Evolutionary conservation across 2,329 filamentous ascomycete genomes (phyloP), one percentile per base, ranked within the genome.

Genomic region (Drechslerella dactyloides): DNA sequence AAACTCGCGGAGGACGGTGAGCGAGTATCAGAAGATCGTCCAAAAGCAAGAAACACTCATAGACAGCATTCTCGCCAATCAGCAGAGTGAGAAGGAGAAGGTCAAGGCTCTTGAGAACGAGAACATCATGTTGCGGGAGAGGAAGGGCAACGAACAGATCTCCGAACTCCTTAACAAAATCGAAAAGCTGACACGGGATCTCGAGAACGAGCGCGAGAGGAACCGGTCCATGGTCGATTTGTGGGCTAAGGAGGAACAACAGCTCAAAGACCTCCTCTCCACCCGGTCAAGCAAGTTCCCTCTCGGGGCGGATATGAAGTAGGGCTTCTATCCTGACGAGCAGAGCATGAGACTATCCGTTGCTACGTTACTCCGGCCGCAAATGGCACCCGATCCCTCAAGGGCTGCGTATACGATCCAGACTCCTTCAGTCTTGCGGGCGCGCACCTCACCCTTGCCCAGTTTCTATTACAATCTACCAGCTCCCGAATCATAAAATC

Each of bases 31-130:
- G 50, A 70, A 64, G 46, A 70, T 70, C 27, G 66, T 70, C 7
- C 66, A 70, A 50, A 70, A 70, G 50, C 66, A 70, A 42, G 66
- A 70, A 40, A 70, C 66, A n/a, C 35, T 70, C 30, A 70, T 70
- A 10, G 66, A 70, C 24, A 70, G 64, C 21, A 70, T 70, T 17
- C 66, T 70, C 48, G 64, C 59, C 24, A 70, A 63, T 46, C 66
- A 70, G 50, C 66, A 70, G 35, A 70, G 54, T n/a, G 66, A 70
- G 24, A 70, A 70, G 44, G 60, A 70, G 35, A 70, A 60, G 60
- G 64, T 70, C 30, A 53, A 61, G 30, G 46, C 55, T 5, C 54
- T 70, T 30, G 59, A 70, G 35, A 44, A 52, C 24, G 66, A 70
- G 21, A 70, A 70, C 23, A 35, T 33, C 4, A 40, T 70, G 42